Evolutionary conservation across 345 rosid genomes (phyloP).

Genomic region (Lumnitzera littorea): DNA sequence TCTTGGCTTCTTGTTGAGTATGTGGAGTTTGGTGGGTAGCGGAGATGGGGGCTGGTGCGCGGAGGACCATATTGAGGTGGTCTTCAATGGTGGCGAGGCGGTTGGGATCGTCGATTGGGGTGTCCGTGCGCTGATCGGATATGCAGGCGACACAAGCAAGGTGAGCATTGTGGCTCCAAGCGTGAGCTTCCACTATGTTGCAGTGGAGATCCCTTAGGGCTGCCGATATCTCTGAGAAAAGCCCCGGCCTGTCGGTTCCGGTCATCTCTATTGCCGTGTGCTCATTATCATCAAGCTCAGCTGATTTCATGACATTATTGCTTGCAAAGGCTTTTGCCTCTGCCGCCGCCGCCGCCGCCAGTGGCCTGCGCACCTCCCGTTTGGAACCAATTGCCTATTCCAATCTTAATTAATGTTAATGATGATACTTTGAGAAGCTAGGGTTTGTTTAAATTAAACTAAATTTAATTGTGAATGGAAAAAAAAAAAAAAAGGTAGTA

Average conservation of each 20-base stretch:
- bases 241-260: constrained; percentile 63
- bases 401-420: no score
- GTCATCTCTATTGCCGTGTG: constrained; percentile 65
- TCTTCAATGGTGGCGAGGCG: constrained; percentile 60
- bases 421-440: neutral
- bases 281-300: constrained; percentile 18
- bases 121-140: constrained; percentile 38
- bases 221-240: constrained; percentile 72
- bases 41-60: constrained; percentile 20
- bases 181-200: constrained; percentile 62
- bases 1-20: constrained; percentile 32
- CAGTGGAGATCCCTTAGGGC: constrained; percentile 53
- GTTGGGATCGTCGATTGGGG: constrained; percentile 48
- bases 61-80: constrained; percentile 50
- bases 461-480: no score
- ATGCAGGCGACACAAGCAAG: constrained; percentile 61
- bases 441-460: neutral
- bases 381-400: no score
- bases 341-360: neutral
- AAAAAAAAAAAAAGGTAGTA: neutral
- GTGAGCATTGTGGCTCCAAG: constrained; percentile 76
- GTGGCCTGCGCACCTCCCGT: no score
- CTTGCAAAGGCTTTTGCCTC: constrained; percentile 12
- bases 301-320: constrained; percentile 3
- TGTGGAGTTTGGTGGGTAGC: constrained; percentile 17